These are phyloP conservation scores for Megacollybia platyphylla DNA, from an alignment of 1,284 basidiomycete genomes.

Conservation along the genomic window DNA sequence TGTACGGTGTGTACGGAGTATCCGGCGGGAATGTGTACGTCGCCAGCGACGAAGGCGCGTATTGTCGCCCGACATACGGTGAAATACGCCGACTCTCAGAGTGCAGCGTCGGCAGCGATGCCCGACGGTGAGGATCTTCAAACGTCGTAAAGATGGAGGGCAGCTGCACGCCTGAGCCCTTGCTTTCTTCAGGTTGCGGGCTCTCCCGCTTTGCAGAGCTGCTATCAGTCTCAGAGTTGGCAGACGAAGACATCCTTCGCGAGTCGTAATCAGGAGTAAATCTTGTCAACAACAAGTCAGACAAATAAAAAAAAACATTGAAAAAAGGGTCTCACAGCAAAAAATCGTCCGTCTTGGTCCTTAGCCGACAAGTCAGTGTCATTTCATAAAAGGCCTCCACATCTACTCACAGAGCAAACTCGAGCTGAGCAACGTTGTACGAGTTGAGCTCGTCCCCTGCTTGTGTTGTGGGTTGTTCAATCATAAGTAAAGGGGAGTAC, in stretches of 20 bases:
- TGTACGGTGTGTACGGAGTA: slow-evolving; percentile 25
- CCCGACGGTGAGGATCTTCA: slow-evolving; percentile 49
- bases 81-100: slow-evolving; percentile 36
- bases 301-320: slow-evolving; percentile 2
- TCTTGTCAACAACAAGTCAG: background rate
- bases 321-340: slow-evolving; percentile 23
- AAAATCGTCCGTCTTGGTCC: slow-evolving; percentile 20
- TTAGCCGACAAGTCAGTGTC: slow-evolving; percentile 30
- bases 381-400: slow-evolving; percentile 1
- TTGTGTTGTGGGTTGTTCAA: slow-evolving; percentile 23
- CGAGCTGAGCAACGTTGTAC: slow-evolving; percentile 52
- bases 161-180: slow-evolving; percentile 41
- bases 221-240: slow-evolving; percentile 51
- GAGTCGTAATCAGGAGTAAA: slow-evolving; percentile 25
- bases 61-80: slow-evolving; percentile 38
- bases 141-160: slow-evolving; percentile 62
- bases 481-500: slow-evolving; percentile 18
- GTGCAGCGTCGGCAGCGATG: slow-evolving; percentile 49
- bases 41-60: slow-evolving; percentile 33
- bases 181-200: slow-evolving; percentile 28
- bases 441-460: slow-evolving; percentile 31
- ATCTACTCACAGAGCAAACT: slow-evolving; percentile 40
- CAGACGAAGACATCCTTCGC: slow-evolving; percentile 52
- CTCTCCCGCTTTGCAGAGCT: slow-evolving; percentile 31
- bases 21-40: slow-evolving; percentile 50